phyloP scores from a whole-genome alignment of 352 stramenopile genomes.

The Globisporangium echinulatum region DNA sequence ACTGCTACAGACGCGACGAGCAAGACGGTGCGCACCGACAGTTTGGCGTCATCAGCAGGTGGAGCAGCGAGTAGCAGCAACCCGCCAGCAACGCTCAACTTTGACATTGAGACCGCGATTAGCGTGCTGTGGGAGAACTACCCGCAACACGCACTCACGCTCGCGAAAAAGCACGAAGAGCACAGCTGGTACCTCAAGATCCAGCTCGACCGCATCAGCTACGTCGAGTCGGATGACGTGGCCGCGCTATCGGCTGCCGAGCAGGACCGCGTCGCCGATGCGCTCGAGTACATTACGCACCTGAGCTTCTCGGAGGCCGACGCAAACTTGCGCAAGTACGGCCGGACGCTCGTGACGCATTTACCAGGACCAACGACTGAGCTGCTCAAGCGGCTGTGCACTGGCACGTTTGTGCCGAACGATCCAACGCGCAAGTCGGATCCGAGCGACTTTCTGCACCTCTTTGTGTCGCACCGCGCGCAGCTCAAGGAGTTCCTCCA shows the following conservation, averaged over 20 bases:
- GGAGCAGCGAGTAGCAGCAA: background rate
- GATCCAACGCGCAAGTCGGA: constrained; percentile 67
- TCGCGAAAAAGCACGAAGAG: constrained; percentile 88
- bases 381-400: constrained; percentile 88
- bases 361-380: constrained; percentile 86
- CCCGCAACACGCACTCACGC: constrained; percentile 81
- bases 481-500: constrained; percentile 87
- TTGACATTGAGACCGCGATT: constrained; percentile 91
- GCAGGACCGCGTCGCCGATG: constrained; percentile 82
- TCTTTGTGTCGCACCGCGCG: constrained; percentile 89
- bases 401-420: constrained; percentile 60
- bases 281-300: constrained; percentile 87
- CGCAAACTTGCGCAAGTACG: constrained; percentile 84
- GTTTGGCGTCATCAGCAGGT: background rate
- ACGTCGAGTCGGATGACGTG: constrained; percentile 75
- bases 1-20: constrained; percentile 20
- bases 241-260: constrained; percentile 59
- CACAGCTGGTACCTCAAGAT: constrained; percentile 92
- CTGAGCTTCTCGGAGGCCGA: constrained; percentile 82
- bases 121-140: constrained; percentile 91
- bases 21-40: background rate
- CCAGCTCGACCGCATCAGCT: constrained; percentile 87
- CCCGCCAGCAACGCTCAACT: constrained; percentile 38
- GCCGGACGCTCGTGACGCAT: constrained; percentile 83
- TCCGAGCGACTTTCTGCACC: constrained; percentile 85